Percentiles rank a stretch among this genome's conserved stretches.
Conservation (phyloP, 2,329 filamentous ascomycete species). For the Aspergillus tanneri region DNA sequence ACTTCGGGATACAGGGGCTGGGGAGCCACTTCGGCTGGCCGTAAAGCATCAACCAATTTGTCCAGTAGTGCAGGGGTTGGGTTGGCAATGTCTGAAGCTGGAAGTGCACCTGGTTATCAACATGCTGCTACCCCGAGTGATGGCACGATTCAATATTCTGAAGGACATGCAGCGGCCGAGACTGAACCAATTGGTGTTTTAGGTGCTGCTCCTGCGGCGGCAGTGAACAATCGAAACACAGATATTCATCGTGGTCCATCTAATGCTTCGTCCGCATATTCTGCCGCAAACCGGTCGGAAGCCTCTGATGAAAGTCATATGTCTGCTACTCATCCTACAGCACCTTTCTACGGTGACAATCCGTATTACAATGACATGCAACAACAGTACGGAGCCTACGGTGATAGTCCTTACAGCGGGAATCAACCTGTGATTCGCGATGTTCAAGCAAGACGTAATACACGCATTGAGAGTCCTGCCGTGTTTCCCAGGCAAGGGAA, state of each 20-base stretch:
- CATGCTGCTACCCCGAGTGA: constrained; percentile 63
- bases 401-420: constrained; percentile 54
- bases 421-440: constrained; percentile 83
- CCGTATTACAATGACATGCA: constrained; percentile 54
- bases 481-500: constrained; percentile 87
- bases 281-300: constrained; percentile 72
- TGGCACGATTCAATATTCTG: constrained; percentile 59
- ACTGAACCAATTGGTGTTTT: constrained; percentile 81
- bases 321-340: constrained; percentile 45
- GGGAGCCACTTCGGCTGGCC: constrained; percentile 75
- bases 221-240: constrained; percentile 58
- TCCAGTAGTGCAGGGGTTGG: constrained; percentile 66
- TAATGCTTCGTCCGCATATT: constrained; percentile 95
- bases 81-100: constrained; percentile 69
- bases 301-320: constrained; percentile 56
- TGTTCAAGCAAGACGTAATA: constrained; percentile 87
- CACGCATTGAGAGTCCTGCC: constrained; percentile 85
- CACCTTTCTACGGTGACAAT: constrained; percentile 55
- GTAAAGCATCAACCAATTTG: constrained; percentile 86
- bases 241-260: constrained; percentile 87
- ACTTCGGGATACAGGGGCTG: constrained; percentile 87
- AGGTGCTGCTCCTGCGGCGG: constrained; percentile 64
- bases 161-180: constrained; percentile 64
- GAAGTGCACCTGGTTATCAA: constrained; percentile 55
- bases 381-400: constrained; percentile 53